Conservation (phyloP, 2,329 filamentous ascomycete genomes). For the Exophiala phaeomuriformis region DNA sequence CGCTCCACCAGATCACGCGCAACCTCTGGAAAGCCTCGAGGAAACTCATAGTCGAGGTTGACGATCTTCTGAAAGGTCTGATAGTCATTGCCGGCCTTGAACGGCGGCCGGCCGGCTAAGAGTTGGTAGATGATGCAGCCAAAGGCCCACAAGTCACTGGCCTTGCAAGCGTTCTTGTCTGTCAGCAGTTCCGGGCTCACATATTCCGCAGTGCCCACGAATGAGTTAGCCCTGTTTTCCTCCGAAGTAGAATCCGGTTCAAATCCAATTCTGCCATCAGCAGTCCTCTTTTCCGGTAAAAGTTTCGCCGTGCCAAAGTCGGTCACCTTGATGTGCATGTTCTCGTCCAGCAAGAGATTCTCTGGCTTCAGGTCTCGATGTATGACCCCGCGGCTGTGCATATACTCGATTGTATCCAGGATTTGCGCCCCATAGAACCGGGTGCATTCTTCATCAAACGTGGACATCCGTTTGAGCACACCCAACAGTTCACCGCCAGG, state of each 20-base stretch:
- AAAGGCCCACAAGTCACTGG: slow-evolving; percentile 96
- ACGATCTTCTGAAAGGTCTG: slow-evolving; percentile 98
- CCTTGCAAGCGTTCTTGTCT: slow-evolving; percentile 94
- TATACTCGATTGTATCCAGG: slow-evolving; percentile 91
- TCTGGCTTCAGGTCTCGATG: slow-evolving; percentile 96
- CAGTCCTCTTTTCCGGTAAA: slow-evolving; percentile 47
- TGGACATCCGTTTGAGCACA: slow-evolving; percentile 86
- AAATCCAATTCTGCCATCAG: slow-evolving; percentile 39
- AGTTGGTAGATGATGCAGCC: slow-evolving; percentile 97
- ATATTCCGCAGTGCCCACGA: slow-evolving; percentile 96
- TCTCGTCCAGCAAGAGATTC: slow-evolving; percentile 87
- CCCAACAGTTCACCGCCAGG: slow-evolving; percentile 86
- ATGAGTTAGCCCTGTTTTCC: slow-evolving; percentile 73
- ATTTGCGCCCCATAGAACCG: slow-evolving; percentile 94
- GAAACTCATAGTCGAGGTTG: slow-evolving; percentile 86
- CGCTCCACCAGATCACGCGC: slow-evolving; percentile 86
- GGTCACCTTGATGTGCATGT: slow-evolving; percentile 98
- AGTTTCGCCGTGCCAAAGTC: slow-evolving; percentile 99
- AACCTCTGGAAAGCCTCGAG: slow-evolving; percentile 73
- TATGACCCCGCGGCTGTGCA: slow-evolving; percentile 93
- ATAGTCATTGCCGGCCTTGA: slow-evolving; percentile 94
- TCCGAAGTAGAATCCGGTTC: slow-evolving; percentile 38
- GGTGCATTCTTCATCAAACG: slow-evolving; percentile 91
- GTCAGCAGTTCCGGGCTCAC: slow-evolving; percentile 95
- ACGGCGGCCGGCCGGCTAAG: slow-evolving; percentile 87